Base-by-base conservation (phyloP, 768 basidiomycete genomes). In the Boletus eberwhitei region DNA sequence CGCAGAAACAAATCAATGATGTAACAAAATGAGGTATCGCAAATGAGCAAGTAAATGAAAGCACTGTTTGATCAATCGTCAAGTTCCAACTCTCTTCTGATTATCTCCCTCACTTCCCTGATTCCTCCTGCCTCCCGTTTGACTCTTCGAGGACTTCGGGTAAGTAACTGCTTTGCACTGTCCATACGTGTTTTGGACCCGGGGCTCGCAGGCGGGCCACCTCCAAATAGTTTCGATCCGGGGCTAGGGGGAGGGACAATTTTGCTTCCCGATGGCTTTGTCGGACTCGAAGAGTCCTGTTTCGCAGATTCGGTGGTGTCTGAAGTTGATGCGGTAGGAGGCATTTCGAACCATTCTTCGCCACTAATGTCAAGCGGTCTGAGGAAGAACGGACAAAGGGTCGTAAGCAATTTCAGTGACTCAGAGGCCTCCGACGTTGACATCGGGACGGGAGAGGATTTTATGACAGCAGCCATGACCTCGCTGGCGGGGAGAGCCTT, bases 371-470 rank as follows among this genome's bases (percentile, higher is more conserved):
- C 75, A 8, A 91, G 74, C 53, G 74, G 77, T 64, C 78, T 83
- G 48, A 93, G 69, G 75, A 92, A 93, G 73, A 92, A 93, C 2
- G 90, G 89, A 63, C 90, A 92, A 13, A 91, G 72, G 39, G 78
- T 76, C 17, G 79, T 75, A 48, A 93, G 76, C 68, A 93, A 76
- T 24, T 72, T 71, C 43, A 93, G 67, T 2, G 88, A 90, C 64
- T 92, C 88, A 43, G 78, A 80, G 2, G 90, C 89, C 70, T 93
- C 90, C 11, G 86, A 84, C 26, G 76, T 71, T 19, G 90, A 92
- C 57, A 90, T 82, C 8, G 90, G 89, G 7, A 92, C 84, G 2
- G 87, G 84, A 0, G 89, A 90, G 0, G 89, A 91, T 71, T 92
- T 91, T 51, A 91, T 71, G 55, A 93, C 74, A 12, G 89, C 85